A percentile compares a stretch with the other conserved stretches of the same genome.
Conservation (phyloP, 2,329 filamentous ascomycete species). For the Trichoderma koningiopsis region DNA sequence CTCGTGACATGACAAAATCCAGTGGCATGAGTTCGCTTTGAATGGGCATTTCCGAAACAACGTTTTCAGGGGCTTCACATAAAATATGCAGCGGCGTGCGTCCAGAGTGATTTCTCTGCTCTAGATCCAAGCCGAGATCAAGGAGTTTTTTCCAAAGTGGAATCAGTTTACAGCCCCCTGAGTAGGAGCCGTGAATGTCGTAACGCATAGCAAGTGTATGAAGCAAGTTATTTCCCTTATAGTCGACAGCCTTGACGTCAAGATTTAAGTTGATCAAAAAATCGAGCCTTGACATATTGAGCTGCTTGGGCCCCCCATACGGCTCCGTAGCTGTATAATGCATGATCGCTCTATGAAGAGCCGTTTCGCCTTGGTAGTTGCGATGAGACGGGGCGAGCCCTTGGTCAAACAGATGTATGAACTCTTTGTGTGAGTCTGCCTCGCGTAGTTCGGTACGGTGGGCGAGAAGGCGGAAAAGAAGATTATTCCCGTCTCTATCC, state of each 20-base stretch:
- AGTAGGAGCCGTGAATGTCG: neutral
- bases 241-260: conserved; percentile 27
- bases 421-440: neutral
- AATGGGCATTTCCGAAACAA: neutral
- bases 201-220: conserved; percentile 29
- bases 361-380: conserved; percentile 28
- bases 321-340: neutral
- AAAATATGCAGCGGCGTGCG: conserved; percentile 33
- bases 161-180: neutral
- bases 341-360: conserved; percentile 28
- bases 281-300: conserved; percentile 20
- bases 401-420: conserved; percentile 26
- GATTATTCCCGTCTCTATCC: conserved; percentile 28
- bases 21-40: conserved; percentile 7
- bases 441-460: neutral
- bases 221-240: conserved; percentile 31
- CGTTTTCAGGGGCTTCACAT: neutral
- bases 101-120: conserved; percentile 29
- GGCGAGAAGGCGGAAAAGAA: conserved; percentile 26
- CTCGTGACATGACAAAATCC: conserved; percentile 28
- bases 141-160: conserved; percentile 28
- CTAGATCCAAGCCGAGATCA: conserved; percentile 25
- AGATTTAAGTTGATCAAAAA: conserved; percentile 23
- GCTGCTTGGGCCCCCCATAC: neutral
- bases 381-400: conserved; percentile 27